These are phyloP conservation scores for Tolypocladium tundrense DNA, from an alignment of 2,329 filamentous ascomycete species.

Conservation along the genomic window DNA sequence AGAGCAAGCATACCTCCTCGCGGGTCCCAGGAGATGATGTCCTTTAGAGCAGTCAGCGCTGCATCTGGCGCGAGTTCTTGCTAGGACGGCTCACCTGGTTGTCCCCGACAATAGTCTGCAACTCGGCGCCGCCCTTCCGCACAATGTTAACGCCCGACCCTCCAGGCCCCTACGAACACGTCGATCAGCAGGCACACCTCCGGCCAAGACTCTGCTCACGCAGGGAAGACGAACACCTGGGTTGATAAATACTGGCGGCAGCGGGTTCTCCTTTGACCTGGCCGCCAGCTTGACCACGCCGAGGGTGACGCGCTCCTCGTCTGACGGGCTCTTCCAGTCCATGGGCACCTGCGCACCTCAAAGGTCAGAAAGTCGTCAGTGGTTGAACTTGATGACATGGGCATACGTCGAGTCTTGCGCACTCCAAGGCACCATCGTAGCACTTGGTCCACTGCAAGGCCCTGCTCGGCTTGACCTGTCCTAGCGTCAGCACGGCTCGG, in stretches of 20 bases:
- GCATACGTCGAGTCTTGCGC: slow-evolving; percentile 21
- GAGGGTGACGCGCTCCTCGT: slow-evolving; percentile 17
- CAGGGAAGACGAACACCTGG: slow-evolving; percentile 17
- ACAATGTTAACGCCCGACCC: slow-evolving; percentile 32
- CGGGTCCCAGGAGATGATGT: slow-evolving; percentile 41
- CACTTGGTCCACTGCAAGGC: slow-evolving; percentile 7
- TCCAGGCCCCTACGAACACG: slow-evolving; percentile 30
- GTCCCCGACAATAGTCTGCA: slow-evolving; percentile 34
- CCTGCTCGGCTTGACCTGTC: slow-evolving; percentile 21
- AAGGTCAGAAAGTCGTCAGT: background rate
- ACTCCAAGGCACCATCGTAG: slow-evolving; percentile 13
- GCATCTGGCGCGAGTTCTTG: background rate
- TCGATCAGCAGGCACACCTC: background rate
- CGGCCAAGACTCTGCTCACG: no score
- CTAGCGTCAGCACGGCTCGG: background rate
- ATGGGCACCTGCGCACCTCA: slow-evolving; percentile 18
- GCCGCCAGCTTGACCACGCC: slow-evolving; percentile 21
- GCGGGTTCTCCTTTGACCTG: slow-evolving; percentile 13
- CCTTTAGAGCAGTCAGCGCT: slow-evolving; percentile 12
- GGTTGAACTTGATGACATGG: no score
- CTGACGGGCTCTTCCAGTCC: slow-evolving; percentile 20
- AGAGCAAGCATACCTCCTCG: slow-evolving; percentile 26
- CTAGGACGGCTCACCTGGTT: slow-evolving; percentile 25
- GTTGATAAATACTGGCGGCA: slow-evolving; percentile 23
- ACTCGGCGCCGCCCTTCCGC: slow-evolving; percentile 15